Evolutionary conservation across 1,284 basidiomycete genomes (phyloP), one percentile per base, ranked within the genome.

Genomic region (Somion occarium): DNA sequence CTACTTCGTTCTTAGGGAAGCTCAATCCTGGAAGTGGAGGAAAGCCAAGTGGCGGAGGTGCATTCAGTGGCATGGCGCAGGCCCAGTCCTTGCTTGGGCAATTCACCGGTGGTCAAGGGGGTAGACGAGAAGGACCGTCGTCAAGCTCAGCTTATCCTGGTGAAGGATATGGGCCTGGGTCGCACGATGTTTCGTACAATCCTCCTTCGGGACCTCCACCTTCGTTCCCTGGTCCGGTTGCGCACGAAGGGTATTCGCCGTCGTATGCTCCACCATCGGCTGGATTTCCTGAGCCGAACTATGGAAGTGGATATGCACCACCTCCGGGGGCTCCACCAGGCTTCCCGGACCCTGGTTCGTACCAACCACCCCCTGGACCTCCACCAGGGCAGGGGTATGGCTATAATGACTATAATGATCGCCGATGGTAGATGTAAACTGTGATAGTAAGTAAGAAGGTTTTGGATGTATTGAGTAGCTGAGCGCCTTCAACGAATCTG

Each of bases 1-100:
- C 73, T 38, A 68, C 73, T 54, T 66, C 67, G 2, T 38, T 78
- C 18, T 56, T 78, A 18, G 59, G 59, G 34, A 59, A 61, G 50
- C 56, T 67, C 48, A 54, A 56, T 24, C 24, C 48, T 12, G 57
- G 59, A 11, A 51, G 56, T 4, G 54, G 50, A 13, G 49, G 48
- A 20, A 49, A 26, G 9, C 51, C 42, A 20, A 53, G 24, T 30
- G 53, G 7, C 18, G 39, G 37, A 15, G 34, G 43, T 23, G 5
- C 24, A 20, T 47, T 46, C 44, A 44, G 30, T 7, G 45, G 45
- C 2, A 49, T 56, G 18, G 55, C 54, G 1, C 53, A 53, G 46
- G 57, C 52, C n/a, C 48, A 50, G 30, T 47, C 52, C 13, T 48
- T 55, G 38, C 48, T 55, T 13, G 51, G 45, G 5, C 47, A 53